These are phyloP conservation scores for Alternaria consortialis DNA, from an alignment of 2,329 filamentous ascomycete genomes.

Conservation along the genomic window DNA sequence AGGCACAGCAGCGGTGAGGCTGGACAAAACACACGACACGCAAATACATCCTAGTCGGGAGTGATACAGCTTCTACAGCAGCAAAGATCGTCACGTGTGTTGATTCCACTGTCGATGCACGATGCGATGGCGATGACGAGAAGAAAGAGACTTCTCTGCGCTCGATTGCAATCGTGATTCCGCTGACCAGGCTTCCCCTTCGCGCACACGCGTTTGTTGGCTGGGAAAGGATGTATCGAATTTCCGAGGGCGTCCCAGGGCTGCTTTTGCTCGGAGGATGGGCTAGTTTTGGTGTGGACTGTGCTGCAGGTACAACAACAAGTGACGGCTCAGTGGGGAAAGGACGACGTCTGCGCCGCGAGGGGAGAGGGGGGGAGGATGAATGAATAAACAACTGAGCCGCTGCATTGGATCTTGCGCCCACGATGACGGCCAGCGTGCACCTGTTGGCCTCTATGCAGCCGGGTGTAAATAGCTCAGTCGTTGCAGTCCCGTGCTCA, in stretches of 20 bases:
- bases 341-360: neutral
- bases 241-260: conserved; percentile 13
- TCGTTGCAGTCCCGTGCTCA: conserved; percentile 18
- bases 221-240: conserved; percentile 12
- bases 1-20: conserved; percentile 20
- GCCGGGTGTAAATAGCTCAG: conserved; percentile 11
- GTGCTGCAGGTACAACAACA: conserved; percentile 19
- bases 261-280: conserved; percentile 14
- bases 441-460: conserved; percentile 7
- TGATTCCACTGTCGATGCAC: neutral
- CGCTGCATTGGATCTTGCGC: neutral
- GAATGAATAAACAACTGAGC: neutral
- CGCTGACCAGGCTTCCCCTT: conserved; percentile 3
- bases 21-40: conserved; percentile 5
- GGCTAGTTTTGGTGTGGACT: conserved; percentile 15
- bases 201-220: conserved; percentile 15
- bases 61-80: neutral
- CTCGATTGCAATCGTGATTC: neutral
- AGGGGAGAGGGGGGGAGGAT: neutral
- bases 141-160: neutral
- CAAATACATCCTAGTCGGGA: neutral
- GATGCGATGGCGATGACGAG: conserved; percentile 3
- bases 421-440: conserved; percentile 5
- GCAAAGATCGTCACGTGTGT: conserved; percentile 6
- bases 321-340: conserved; percentile 7